Evolutionary conservation across 2,329 filamentous ascomycete genomes (phyloP), one percentile per base, ranked within the genome.

Genomic region (Verticillium isaacii): DNA sequence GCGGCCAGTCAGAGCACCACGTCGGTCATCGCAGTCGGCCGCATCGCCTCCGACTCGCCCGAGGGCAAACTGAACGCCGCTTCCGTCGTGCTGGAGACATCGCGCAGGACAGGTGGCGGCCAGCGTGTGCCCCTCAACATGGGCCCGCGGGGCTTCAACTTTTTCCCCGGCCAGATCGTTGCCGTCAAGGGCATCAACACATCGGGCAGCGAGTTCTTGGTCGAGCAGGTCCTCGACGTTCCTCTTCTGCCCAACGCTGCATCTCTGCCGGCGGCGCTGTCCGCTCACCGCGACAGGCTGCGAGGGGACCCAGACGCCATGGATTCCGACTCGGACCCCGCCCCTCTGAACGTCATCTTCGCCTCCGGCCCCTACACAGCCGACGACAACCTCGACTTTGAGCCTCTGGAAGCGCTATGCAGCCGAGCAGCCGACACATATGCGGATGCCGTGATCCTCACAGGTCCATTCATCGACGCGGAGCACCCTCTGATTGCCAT

Each of bases 111-210:
- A 68, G 95, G 95, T 39, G 91, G 89, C 66, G 95, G 93, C 5
- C 79, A 91, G 62, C 85, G 95, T 62, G 85, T 97, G 34, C 91
- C 92, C 5, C 76, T 99, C 19, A 91, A 92, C 66, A 79, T 97
- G 62, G 83, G 83, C 2, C 74, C 96, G 1, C 78, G 81, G 34
- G 66, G 84, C 1, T 95, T 90, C 76, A 89, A 92, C 71, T 92
- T 98, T 78, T 98, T 98, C 72, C 95, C 94, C 0, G 95, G 95
- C 6, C 93, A 98, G 72, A 92, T 98, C 59, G 92, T 97, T 34
- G 95, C 94, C 7, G 77, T 98, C 32, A 85, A 85, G 64, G 95
- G 95, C 8, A 92, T 88, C 68, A 99, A 99, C 72, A 88, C 92
- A 23, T 92, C 92, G 0, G 94, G 94, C 0, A 84, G 88, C 41